Conservation (phyloP, 768 basidiomycete species). For the Aureoboletus auriporus region DNA sequence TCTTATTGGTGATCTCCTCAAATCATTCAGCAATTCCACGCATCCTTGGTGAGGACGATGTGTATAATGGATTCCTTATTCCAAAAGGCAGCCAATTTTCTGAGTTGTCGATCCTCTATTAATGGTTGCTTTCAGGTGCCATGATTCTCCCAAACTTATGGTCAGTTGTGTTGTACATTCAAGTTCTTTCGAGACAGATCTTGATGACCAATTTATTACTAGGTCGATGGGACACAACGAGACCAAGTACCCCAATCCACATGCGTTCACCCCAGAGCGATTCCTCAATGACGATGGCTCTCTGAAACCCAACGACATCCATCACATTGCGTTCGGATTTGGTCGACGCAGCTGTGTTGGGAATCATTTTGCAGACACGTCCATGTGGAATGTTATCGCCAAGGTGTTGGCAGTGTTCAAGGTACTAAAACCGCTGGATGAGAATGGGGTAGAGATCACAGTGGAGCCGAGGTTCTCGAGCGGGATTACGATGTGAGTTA, state of each 20-base stretch:
- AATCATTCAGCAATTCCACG: slow-evolving; percentile 19
- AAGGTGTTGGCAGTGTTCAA: slow-evolving; percentile 6
- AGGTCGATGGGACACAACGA: slow-evolving; percentile 10
- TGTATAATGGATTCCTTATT: slow-evolving; percentile 43
- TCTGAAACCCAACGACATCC: not conserved
- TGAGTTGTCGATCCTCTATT: not conserved
- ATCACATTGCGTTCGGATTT: slow-evolving; percentile 13
- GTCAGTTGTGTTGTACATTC: not conserved
- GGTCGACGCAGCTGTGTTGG: slow-evolving; percentile 20
- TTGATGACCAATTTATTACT: not conserved
- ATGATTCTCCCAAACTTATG: slow-evolving; percentile 1
- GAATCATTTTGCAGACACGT: slow-evolving; percentile 11
- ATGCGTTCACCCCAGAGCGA: slow-evolving; percentile 34
- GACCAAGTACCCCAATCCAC: slow-evolving; percentile 32
- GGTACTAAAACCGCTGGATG: slow-evolving; percentile 2
- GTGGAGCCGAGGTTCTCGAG: slow-evolving; percentile 3
- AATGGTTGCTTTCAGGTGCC: not conserved
- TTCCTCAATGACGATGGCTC: slow-evolving; percentile 28
- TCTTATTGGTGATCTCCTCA: too few species aligned
- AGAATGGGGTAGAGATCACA: slow-evolving; percentile 3
- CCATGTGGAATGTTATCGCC: slow-evolving; percentile 8
- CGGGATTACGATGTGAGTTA: slow-evolving; percentile 1
- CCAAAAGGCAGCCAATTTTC: slow-evolving; percentile 28
- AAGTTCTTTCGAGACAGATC: not conserved
- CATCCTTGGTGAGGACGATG: slow-evolving; percentile 31